Evolutionary conservation across 805 yeast species (phyloP), one percentile per base, ranked within the genome.

Genomic region (Suhomyces sp.): DNA sequence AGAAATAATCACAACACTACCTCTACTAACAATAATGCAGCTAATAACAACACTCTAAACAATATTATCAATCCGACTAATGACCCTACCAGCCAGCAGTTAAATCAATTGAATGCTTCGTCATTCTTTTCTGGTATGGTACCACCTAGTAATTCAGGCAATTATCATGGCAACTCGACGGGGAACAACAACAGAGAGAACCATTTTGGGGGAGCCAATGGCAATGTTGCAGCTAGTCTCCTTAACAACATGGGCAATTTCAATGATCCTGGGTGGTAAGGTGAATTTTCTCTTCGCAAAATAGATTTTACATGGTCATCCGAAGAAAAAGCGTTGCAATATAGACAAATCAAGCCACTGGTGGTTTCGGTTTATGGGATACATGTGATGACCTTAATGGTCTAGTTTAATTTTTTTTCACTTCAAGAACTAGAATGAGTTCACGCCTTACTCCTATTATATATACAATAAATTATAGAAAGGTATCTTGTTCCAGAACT

Each of bases 221-320:
- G 23, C 18, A 21, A 32, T 7, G 19, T 13, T 14, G 19, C 28
- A 34, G 34, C 31, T 13, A 35, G 36, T 13, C 30, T 33, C 8
- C 36, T 42, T 20, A 40, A 43, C 25, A 39, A 43, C 29, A 29
- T 46, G 17, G 36, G 33, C 22, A 35, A 33, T 23, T 36, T 46
- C 29, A 35, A 23, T 26, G 51, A 46, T 31, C 11, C 42, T 3
- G 46, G 44, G 6, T 46, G 50, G 50, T 45, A 28, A 24, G n/a
- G n/a, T n/a, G n/a, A n/a, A 13, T 40, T 37, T 11, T 35, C 22
- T 17, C 28, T 46, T 15, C 14, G 28, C 14, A 33, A n/a, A n/a
- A n/a, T n/a, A n/a, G n/a, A n/a, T n/a, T n/a, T n/a, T n/a, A n/a
- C n/a, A n/a, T n/a, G n/a, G n/a, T n/a, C n/a, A n/a, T n/a, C n/a